Conservation (phyloP, 805 yeast genomes). For the Citeromyces nyonsensis region DNA sequence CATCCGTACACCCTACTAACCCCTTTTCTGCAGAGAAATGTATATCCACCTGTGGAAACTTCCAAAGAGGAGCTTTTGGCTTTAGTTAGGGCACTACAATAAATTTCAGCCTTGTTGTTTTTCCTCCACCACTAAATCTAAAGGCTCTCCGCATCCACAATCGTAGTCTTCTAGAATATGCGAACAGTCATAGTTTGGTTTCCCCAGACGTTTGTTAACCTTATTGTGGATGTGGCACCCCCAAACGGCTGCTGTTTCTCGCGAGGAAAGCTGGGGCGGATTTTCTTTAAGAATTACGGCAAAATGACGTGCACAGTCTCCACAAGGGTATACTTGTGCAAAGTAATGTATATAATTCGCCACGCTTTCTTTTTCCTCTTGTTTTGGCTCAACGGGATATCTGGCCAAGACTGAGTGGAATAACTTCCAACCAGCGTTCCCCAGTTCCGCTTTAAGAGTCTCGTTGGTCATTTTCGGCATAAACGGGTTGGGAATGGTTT, state of each 20-base stretch:
- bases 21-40: conserved; percentile 3
- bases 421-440: conserved; percentile 83
- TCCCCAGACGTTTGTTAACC: conserved; percentile 60
- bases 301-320: conserved; percentile 93
- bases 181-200: conserved; percentile 71
- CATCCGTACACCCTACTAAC: conserved; percentile 1
- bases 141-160: conserved; percentile 70
- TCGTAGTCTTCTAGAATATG: conserved; percentile 81
- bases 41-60: conserved; percentile 3
- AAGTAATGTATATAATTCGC: conserved; percentile 52
- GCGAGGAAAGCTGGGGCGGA: conserved; percentile 74
- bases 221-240: conserved; percentile 88
- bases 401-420: conserved; percentile 87
- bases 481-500: conserved; percentile 23
- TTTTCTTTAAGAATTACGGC: conserved; percentile 45
- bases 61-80: conserved; percentile 1
- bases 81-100: not conserved
- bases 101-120: no score
- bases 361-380: conserved; percentile 47
- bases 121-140: no score
- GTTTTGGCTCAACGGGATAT: conserved; percentile 72
- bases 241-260: conserved; percentile 85
- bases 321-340: conserved; percentile 92
- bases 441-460: conserved; percentile 52
- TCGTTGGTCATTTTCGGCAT: conserved; percentile 94